Conservation (phyloP, 345 rosid genomes). For the Ailanthus altissimus region DNA sequence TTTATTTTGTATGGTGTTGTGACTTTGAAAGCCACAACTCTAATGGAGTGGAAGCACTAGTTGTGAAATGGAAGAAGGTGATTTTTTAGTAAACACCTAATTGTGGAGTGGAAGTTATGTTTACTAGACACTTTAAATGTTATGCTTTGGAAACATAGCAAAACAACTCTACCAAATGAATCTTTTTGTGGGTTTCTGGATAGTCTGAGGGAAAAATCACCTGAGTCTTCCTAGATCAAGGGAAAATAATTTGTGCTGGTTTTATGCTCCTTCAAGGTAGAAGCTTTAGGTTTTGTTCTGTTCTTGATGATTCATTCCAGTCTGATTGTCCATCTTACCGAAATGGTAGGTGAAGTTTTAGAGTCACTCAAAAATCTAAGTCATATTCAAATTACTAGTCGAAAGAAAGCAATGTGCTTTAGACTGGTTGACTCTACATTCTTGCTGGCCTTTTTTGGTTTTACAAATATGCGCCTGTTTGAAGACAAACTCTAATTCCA, state of each 20-base stretch:
- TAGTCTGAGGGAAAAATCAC: neutral
- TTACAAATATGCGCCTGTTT: neutral
- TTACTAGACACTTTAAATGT: too few species aligned
- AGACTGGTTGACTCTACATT: neutral
- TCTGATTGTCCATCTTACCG: neutral
- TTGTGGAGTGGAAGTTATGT: too few species aligned
- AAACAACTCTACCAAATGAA: too few species aligned
- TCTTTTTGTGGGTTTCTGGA: neutral
- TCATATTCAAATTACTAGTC: neutral
- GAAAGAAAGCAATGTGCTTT: neutral
- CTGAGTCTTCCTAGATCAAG: neutral
- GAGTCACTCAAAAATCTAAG: neutral
- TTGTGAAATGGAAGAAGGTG: too few species aligned
- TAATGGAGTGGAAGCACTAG: too few species aligned
- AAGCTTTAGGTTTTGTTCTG: neutral
- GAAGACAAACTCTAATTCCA: neutral
- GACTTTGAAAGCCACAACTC: too few species aligned
- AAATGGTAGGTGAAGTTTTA: neutral
- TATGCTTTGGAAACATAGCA: too few species aligned
- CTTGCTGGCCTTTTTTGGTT: neutral
- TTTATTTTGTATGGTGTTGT: too few species aligned
- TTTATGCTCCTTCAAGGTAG: neutral
- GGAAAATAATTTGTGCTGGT: neutral
- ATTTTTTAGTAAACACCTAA: too few species aligned
- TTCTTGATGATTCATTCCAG: neutral